Percentiles rank a stretch among this genome's conserved stretches.
phyloP scores from a whole-genome alignment of 257 asterid genomes.

The Nicotiana knightiana region DNA sequence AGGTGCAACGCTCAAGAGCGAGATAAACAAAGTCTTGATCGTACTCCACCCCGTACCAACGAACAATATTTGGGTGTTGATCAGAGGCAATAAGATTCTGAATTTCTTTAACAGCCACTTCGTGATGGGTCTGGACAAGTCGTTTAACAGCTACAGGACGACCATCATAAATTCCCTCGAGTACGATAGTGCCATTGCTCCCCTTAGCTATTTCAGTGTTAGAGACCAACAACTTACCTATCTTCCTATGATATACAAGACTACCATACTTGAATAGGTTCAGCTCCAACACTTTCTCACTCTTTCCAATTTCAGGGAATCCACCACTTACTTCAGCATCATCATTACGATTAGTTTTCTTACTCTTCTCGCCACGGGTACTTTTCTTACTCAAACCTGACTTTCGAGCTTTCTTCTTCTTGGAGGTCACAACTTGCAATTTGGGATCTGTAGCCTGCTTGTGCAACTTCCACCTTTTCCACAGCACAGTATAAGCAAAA shows the following conservation, averaged over 20 bases:
- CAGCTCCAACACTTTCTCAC: constrained; percentile 17
- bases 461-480: constrained; percentile 17
- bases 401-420: constrained; percentile 62
- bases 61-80: constrained; percentile 80
- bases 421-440: constrained; percentile 28
- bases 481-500: constrained; percentile 14
- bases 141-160: constrained; percentile 90
- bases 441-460: constrained; percentile 34
- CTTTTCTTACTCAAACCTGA: constrained; percentile 33
- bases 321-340: constrained; percentile 9
- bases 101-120: constrained; percentile 80
- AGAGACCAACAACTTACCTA: constrained; percentile 60
- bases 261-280: constrained; percentile 16
- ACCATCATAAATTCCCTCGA: constrained; percentile 81
- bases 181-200: constrained; percentile 84
- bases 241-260: constrained; percentile 43
- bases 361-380: constrained; percentile 20
- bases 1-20: constrained; percentile 70
- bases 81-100: constrained; percentile 88
- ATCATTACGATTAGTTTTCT: constrained; percentile 15
- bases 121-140: constrained; percentile 76
- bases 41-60: constrained; percentile 84
- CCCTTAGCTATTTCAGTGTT: constrained; percentile 77
- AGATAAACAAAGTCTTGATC: constrained; percentile 82
- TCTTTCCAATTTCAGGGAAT: constrained; percentile 13